Evolutionary conservation across 2,329 filamentous ascomycete genomes (phyloP).

Genomic region (Diaporthe ilicicola): DNA sequence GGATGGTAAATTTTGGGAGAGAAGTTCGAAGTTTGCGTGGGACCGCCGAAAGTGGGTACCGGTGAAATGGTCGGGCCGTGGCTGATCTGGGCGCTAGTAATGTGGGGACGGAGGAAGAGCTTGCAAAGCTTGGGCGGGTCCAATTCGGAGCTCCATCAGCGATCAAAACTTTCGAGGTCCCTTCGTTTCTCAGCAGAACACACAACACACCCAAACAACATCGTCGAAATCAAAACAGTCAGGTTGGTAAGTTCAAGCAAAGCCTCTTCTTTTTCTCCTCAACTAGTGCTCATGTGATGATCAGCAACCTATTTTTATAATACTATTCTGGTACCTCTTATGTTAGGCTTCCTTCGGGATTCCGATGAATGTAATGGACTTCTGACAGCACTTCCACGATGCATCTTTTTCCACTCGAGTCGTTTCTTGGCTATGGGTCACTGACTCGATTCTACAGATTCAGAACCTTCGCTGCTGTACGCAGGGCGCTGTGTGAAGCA

Average conservation of each 20-base stretch:
- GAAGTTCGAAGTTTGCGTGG: conserved; percentile 21
- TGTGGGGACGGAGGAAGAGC: neutral
- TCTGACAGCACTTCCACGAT: conserved; percentile 64
- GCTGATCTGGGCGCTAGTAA: neutral
- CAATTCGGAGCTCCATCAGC: neutral
- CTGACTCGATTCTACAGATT: conserved; percentile 9
- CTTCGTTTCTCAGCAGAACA: neutral
- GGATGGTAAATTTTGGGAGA: conserved; percentile 26
- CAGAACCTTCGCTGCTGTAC: neutral
- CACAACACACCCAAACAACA: neutral
- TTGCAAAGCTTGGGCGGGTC: neutral
- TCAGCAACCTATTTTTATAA: conserved; percentile 61
- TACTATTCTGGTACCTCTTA: conserved; percentile 98
- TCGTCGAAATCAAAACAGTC: neutral
- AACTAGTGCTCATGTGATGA: conserved; percentile 70
- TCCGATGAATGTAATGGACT: conserved; percentile 87
- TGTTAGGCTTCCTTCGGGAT: conserved; percentile 71
- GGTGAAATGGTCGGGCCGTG: conserved; percentile 14
- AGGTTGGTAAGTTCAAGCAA: conserved; percentile 45
- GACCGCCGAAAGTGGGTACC: neutral
- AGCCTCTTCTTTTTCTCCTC: conserved; percentile 27
- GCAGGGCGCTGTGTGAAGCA: neutral
- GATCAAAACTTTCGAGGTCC: conserved; percentile 4
- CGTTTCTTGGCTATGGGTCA: neutral
- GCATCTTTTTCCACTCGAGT: conserved; percentile 5